Base-by-base conservation (phyloP, 2,329 filamentous ascomycete genomes). In the Aspergillus intermedius region DNA sequence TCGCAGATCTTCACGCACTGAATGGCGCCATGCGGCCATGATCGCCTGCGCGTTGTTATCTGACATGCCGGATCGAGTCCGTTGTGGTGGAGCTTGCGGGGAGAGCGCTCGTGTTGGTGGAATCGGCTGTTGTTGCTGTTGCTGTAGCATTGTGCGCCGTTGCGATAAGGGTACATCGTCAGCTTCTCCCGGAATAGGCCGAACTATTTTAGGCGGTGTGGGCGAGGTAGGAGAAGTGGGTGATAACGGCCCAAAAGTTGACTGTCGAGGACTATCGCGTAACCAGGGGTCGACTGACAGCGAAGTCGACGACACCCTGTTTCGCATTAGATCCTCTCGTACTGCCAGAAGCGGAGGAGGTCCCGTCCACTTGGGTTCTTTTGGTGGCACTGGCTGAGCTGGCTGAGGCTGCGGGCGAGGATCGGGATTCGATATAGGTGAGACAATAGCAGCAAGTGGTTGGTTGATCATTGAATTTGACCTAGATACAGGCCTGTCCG, bases 91-190 rank as follows among this genome's bases (percentile, higher is more conserved):
- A 51, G 2, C 59, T 79, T 78, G 12, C 75, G 80, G 70, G 81
- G 66, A 49, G 1, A 66, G 54, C 2, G 17, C 37, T 40, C 37
- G 37, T 37, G n/a, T 30, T 4, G 25, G 17, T 40, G 17, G 17
- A 22, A 4, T 21, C 7, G 17, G n/a, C 46, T 53, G 48, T 48
- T 54, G 77, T 53, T 64, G 75, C 39, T 79, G 77, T 28, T 79
- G 80, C n/a, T 71, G 69, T 48, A 87, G 80, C 23, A 86, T 66
- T 42, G 79, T 71, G 48, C 77, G 78, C 40, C 87, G 82, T 58
- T 86, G 80, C 39, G 81, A 85, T 15, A 93, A 75, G 0, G 87
- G 84, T 55, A 91, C 75, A 48, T 90, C 80, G 51, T 91, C 87
- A 54, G 81, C 78, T 15, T 72, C 61, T 17, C 62, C 63, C 7